Percentiles rank a stretch among this genome's conserved stretches.
Conservation (phyloP, 148 eudicot genomes). For the Heliosperma pusillum region DNA sequence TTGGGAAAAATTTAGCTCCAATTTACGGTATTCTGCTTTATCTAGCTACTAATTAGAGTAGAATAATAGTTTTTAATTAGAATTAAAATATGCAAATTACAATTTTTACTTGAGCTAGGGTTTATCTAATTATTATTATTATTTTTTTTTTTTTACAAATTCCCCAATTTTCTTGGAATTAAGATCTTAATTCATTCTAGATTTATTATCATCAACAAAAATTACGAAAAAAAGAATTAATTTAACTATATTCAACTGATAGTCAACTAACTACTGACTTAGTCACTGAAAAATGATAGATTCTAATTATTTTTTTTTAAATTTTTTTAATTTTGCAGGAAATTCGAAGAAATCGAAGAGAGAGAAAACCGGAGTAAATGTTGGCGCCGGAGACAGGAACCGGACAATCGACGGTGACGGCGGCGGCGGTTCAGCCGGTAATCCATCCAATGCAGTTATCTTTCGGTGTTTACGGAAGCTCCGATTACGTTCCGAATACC, state of each 20-base stretch:
- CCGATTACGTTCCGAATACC: slow-evolving; percentile 32
- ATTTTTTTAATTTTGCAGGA: slow-evolving; percentile 19
- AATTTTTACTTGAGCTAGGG: slow-evolving; percentile 16
- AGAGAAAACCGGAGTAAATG: slow-evolving; percentile 19
- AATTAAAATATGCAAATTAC: not conserved
- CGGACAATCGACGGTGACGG: not conserved
- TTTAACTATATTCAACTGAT: not conserved
- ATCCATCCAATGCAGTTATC: slow-evolving; percentile 33
- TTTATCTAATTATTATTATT: slow-evolving; percentile 16
- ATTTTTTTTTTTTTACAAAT: too few relatives aligned
- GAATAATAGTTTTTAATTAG: too few relatives aligned
- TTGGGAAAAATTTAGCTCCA: not conserved
- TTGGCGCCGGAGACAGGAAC: slow-evolving; percentile 32
- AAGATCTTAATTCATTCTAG: not conserved
- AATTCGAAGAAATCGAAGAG: not conserved
- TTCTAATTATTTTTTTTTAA: too few relatives aligned
- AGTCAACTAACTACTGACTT: not conserved
- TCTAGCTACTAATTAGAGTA: not conserved
- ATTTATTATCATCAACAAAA: not conserved
- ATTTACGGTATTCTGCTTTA: slow-evolving; percentile 1
- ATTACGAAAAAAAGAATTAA: not conserved
- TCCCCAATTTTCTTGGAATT: slow-evolving; percentile 3
- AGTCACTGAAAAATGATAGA: not conserved
- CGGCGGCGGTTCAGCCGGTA: slow-evolving; percentile 13
- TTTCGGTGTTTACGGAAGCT: slow-evolving; percentile 26